Percentiles rank a stretch among this genome's conserved stretches.
Conservation (phyloP, 805 yeast genomes). For the Wickerhamomyces mucosus region DNA sequence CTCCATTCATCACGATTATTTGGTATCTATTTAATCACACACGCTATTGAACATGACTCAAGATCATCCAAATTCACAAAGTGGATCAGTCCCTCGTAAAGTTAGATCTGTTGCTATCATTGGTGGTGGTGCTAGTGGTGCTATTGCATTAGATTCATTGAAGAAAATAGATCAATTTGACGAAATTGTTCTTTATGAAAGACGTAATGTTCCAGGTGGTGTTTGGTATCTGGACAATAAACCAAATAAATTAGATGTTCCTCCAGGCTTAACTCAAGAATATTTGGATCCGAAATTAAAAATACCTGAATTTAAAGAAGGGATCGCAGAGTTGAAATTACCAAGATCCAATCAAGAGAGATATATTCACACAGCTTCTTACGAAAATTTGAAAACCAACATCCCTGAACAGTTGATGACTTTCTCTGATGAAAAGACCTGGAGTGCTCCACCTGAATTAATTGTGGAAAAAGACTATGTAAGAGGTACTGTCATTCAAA, state of each 20-base stretch:
- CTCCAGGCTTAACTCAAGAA: slow-evolving; percentile 20
- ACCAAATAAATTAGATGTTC: slow-evolving; percentile 14
- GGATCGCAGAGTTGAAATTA: neutral
- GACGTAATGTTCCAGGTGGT: slow-evolving; percentile 33
- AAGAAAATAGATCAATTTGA: slow-evolving; percentile 25
- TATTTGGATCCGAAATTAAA: slow-evolving; percentile 21
- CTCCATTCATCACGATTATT: too few relatives aligned
- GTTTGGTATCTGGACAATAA: slow-evolving; percentile 26
- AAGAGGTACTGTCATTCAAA: slow-evolving; percentile 40
- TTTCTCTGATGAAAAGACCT: slow-evolving; percentile 28
- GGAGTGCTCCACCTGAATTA: slow-evolving; percentile 20
- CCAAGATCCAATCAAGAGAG: slow-evolving; percentile 13
- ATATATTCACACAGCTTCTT: slow-evolving; percentile 23
- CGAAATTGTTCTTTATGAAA: slow-evolving; percentile 30
- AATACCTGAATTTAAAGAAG: slow-evolving; percentile 4
- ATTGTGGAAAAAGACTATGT: slow-evolving; percentile 35
- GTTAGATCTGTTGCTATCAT: slow-evolving; percentile 30
- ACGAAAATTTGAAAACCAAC: slow-evolving; percentile 27
- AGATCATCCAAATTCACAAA: neutral
- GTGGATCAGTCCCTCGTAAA: neutral
- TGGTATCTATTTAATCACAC: too few relatives aligned
- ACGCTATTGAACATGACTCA: neutral
- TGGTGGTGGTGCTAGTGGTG: slow-evolving; percentile 46
- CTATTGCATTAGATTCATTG: slow-evolving; percentile 30
- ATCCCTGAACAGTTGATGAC: slow-evolving; percentile 37